A percentile compares a stretch with the other conserved stretches of the same genome.
Evolutionary conservation across 2,329 filamentous ascomycete genomes (phyloP).

Genomic region (Nannizzia gypsea): DNA sequence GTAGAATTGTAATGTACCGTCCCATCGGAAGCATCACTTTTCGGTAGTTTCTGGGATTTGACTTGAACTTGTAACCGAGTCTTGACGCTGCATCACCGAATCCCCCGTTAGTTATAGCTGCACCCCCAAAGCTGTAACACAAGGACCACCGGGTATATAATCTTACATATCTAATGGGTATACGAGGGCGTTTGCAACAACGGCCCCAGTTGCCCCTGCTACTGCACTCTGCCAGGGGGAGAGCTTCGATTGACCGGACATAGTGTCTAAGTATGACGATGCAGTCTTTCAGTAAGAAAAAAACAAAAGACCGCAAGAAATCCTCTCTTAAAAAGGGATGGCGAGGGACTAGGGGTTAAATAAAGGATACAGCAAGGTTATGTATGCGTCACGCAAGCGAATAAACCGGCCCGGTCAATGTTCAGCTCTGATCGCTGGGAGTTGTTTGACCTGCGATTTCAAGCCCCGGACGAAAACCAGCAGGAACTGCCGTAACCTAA

Average conservation of each 20-base stretch:
- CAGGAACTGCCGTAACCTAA: not conserved
- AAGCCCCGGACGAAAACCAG: not conserved
- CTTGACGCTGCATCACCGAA: conserved; percentile 59
- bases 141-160: not conserved
- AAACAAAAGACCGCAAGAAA: not conserved
- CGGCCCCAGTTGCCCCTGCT: conserved; percentile 82
- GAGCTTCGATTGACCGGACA: conserved; percentile 55
- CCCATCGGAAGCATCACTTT: conserved; percentile 33
- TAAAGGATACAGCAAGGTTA: not conserved
- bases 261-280: conserved; percentile 17
- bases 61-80: conserved; percentile 92
- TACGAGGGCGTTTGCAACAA: conserved; percentile 86
- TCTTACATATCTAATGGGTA: conserved; percentile 94
- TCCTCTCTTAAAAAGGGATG: not conserved
- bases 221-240: conserved; percentile 90
- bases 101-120: not conserved
- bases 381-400: not conserved
- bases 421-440: not conserved
- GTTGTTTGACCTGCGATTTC: not conserved
- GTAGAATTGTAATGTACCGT: conserved; percentile 70
- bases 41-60: conserved; percentile 46
- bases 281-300: not conserved
- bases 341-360: not conserved
- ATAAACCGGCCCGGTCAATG: not conserved
- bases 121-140: not conserved